phyloP scores from a whole-genome alignment of 208 protist species.

The Leishmania tropica region DNA sequence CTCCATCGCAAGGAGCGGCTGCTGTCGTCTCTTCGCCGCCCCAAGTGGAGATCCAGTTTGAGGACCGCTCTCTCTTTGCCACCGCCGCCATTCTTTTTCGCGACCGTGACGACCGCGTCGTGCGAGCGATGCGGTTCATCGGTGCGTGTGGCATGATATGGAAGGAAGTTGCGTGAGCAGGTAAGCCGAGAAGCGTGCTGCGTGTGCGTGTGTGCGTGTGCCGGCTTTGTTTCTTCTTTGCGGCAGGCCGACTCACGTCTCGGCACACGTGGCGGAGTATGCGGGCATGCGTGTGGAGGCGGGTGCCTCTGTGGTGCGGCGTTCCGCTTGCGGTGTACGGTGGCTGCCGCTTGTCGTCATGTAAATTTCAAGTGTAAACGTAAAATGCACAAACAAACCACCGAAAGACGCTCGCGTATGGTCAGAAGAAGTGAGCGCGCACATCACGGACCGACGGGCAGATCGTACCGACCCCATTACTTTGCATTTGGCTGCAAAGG shows the following conservation, averaged over 20 bases:
- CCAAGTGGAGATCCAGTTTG: constrained; percentile 50
- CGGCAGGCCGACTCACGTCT: neutral
- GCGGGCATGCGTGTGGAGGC: neutral
- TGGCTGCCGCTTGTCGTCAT: neutral
- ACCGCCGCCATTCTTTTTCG: constrained; percentile 45
- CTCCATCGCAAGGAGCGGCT: neutral
- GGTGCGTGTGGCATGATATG: constrained; percentile 75
- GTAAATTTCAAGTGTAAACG: neutral
- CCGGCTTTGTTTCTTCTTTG: neutral
- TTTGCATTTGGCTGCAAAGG: neutral
- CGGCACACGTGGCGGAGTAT: neutral
- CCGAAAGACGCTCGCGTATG: neutral
- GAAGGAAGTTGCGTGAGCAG: constrained; percentile 25
- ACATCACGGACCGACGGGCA: neutral
- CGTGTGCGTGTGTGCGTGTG: neutral
- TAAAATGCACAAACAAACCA: neutral
- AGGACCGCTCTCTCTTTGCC: constrained; percentile 50
- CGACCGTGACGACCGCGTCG: constrained; percentile 19
- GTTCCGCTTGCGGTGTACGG: neutral
- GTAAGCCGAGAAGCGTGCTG: neutral
- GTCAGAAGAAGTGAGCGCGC: neutral
- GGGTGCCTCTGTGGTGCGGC: neutral
- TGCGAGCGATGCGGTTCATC: constrained; percentile 47
- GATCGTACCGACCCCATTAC: neutral
- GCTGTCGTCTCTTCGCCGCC: neutral